Evolutionary conservation across 2,329 filamentous ascomycete genomes (phyloP), one percentile per base, ranked within the genome.

Genomic region (Lecanicillium sp.): DNA sequence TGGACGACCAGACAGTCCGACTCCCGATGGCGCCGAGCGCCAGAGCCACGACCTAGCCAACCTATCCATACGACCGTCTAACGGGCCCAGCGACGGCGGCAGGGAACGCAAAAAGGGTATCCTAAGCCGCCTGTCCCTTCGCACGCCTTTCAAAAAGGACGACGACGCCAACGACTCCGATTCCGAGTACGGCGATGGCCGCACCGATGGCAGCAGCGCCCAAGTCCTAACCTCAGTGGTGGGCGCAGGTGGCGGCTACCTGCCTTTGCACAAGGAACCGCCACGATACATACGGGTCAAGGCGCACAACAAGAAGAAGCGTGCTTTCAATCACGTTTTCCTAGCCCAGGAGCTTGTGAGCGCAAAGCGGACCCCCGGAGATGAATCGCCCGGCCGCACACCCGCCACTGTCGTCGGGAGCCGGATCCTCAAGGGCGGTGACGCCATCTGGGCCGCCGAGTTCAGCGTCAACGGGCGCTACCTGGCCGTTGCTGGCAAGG

Each of bases 391-490:
- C 3, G 49, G 52, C 14, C 56, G 59, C 13, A 52, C 50, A 5
- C 58, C 58, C 17, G 55, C 57, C 4, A 63, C 59, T 2, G 57
- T 59, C 12, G 57, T 63, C 11, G 64, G 62, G 33, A 65, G 60
- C 42, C 66, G 61, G 45, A 56, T 65, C 25, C 46, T 63, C 4
- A 60, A 62, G 30, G 66, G 65, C 7, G 69, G 69, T 28, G 75
- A 84, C 44, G 88, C 92, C 0, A 81, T 95, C 25, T 98, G 92
- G 92, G 82, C 90, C 0, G 78, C 87, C 46, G 86, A 92, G 52
- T 97, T 97, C 54, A 97, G 90, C 53, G 82, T 82, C 44, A 90
- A 97, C 63, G 92, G 92, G 5, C 85, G 74, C 52, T 95, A 89
- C 57, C 69, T 98, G 14, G 92, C 92, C 5, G 87, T 87, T n/a